Base-by-base conservation (phyloP, 2,329 filamentous ascomycete genomes). In the Penicillium freii region DNA sequence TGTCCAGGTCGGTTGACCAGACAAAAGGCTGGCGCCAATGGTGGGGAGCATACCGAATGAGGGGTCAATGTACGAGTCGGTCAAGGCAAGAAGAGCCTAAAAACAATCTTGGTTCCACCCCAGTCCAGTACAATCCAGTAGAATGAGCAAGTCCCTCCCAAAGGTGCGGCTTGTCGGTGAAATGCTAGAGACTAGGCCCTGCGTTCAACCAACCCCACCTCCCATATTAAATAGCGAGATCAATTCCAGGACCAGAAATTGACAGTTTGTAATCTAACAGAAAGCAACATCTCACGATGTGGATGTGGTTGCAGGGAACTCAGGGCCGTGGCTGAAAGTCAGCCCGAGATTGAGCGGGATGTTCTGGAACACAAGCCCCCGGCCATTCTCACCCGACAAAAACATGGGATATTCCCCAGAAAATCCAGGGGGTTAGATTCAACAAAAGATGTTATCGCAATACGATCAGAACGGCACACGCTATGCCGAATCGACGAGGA, bases 271-370 rank as follows among this genome's bases (percentile, higher is more conserved):
- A 57, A 53, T 46, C 34, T 57, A 57, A 57, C 9, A 47, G 25
- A 23, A 53, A 56, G 42, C 25, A 59, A 55, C 21, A 49, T 21
- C 31, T 40, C 36, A 52, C 44, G 31, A 25, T 58, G 23, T 25
- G 29, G 19, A 19, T 56, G 39, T 42, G 9, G 36, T 40, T 33
- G 56, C 23, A 44, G 55, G 38, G 39, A 19, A 39, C 27, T 51
- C 46, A 57, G 38, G 29, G 21, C 13, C 44, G 34, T 25, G 44
- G 38, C n/a, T 56, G 31, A 33, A 54, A 36, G 47, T 54, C 49
- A 50, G 40, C 57, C 40, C 47, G 46, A 44, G 53, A 57, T 53
- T 38, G 43, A 57, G 50, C 51, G 44, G 46, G 36, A 59, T 48
- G 34, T 38, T 44, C 42, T 60, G 63, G 40, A 42, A 56, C 42